Base-by-base conservation (phyloP, 2,329 filamentous ascomycete species). In the Phoma herbarum region DNA sequence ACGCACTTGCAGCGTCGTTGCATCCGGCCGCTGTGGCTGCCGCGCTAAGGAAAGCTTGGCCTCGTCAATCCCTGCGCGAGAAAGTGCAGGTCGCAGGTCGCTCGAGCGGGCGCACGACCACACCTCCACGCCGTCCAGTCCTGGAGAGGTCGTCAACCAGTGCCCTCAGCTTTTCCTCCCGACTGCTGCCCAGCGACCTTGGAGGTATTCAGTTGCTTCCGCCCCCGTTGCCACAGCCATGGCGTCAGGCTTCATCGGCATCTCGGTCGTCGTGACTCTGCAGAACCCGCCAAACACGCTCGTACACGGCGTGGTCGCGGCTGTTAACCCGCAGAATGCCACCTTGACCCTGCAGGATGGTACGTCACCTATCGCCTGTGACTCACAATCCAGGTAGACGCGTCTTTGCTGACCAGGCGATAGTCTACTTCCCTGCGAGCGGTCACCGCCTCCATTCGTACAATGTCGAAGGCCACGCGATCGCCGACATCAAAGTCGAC, bases 201-300 rank as follows among this genome's bases (percentile, higher is more conserved):
- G 16, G 31, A 35, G 31, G 35, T 39, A 39, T 39, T 39, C 35
- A 39, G 35, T 39, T 39, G 35, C 35, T 39, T 39, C 35, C 35
- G 35, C 35, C 4, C 35, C 9, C 35, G 35, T 39, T 39, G 35
- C 35, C 35, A 20, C 35, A 11, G 35, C 35, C 35, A 90, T 90
- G 88, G 87, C 72, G 47, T 82, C 83, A 59, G 83, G 87, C 71
- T 92, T 94, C 75, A 87, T 92, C 70, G 91, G 91, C 61, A 85
- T 91, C 75, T 87, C 89, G 60, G 91, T 95, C 78, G 80, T 87
- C 60, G 88, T 95, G 70, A 89, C 88, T 33, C 83, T 95, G 63
- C 85, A 84, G 68, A 82, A 86, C 58, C 89, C 90, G 51, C 83
- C 85, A 2, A 85, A 86, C 60, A 85, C 85, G 41, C 82, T 86